Base-by-base conservation (phyloP, 1,139 yeast species). In the Lodderomyces orthopsilosis region DNA sequence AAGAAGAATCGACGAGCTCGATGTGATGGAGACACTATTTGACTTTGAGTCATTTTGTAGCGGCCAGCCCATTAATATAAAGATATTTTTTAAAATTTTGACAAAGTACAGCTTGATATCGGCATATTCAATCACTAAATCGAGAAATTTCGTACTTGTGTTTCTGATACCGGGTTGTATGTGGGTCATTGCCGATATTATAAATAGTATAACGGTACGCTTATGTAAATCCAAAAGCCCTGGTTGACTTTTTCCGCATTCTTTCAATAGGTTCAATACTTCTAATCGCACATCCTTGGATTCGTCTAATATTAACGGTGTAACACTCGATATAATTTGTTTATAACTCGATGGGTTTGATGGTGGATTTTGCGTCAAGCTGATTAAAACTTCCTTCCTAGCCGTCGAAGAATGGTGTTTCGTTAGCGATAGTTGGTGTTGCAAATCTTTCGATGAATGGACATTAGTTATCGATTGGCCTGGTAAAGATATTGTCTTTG, bases 171-270 rank as follows among this genome's bases (percentile, higher is more conserved):
- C 81, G 0, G 91, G 83, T 32, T 76, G 77, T 37, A 93, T 85
- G 58, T 93, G 97, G 14, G 98, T 87, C 98, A 93, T 93, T 12
- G 96, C 95, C 43, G 94, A 84, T 55, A 86, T 86, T n/a, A 91
- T 74, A 58, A 86, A 91, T 26, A 93, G 68, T 27, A 86, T 75
- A 2, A 91, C 63, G 6, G 83, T 68, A 24, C 82, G 71, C 40
- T 84, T 73, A 62, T 91, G 94, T 18, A 90, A 69, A 46, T 77
- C 79, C 46, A 86, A 65, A n/a, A 82, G 66, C 6, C 79, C 79
- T 0, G 77, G 74, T 50, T 81, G 84, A 17, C 66, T 65, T 13
- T 61, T 56, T 1, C 79, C 77, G 34, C 84, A 68, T 3, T 75
- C 70, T 14, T 68, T 65, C 26, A 87, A 64, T 30, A 89, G 65